phyloP scores from a whole-genome alignment of 2,329 filamentous ascomycete species.

The Xylaria sp. region DNA sequence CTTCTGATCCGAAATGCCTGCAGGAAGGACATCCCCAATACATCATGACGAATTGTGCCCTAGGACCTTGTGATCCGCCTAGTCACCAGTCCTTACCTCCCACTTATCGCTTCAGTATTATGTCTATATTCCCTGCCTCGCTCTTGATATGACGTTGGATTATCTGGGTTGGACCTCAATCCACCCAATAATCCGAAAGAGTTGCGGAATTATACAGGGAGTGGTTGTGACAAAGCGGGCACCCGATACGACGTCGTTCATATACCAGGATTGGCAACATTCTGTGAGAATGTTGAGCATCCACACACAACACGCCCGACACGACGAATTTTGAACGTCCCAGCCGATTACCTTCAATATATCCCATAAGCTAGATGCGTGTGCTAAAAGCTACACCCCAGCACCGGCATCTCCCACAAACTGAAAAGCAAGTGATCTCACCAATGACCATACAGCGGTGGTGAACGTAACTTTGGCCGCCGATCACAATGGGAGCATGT shows the following conservation, averaged over 20 bases:
- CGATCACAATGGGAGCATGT: slow-evolving; percentile 11
- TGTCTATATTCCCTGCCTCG: neutral
- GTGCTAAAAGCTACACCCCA: neutral
- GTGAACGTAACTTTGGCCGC: slow-evolving; percentile 12
- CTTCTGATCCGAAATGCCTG: neutral
- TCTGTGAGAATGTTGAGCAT: slow-evolving; percentile 16
- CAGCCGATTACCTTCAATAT: neutral
- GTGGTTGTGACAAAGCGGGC: slow-evolving; percentile 9
- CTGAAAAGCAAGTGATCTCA: slow-evolving; percentile 14
- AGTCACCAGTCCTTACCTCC: slow-evolving; percentile 1
- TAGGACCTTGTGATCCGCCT: neutral
- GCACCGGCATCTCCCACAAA: slow-evolving; percentile 6
- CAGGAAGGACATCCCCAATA: slow-evolving; percentile 3
- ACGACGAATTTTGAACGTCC: neutral
- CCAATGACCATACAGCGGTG: slow-evolving; percentile 13
- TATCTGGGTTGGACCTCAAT: neutral
- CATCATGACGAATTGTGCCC: slow-evolving; percentile 9
- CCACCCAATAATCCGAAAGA: neutral
- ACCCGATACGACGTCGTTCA: slow-evolving; percentile 6
- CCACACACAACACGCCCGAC: neutral
- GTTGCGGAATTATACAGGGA: neutral
- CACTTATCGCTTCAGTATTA: slow-evolving; percentile 2
- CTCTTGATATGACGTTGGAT: slow-evolving; percentile 10
- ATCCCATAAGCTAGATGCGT: slow-evolving; percentile 8
- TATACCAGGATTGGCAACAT: slow-evolving; percentile 4